Conservation (phyloP, 2,329 filamentous ascomycete species). For the Orbilia brochopaga region DNA sequence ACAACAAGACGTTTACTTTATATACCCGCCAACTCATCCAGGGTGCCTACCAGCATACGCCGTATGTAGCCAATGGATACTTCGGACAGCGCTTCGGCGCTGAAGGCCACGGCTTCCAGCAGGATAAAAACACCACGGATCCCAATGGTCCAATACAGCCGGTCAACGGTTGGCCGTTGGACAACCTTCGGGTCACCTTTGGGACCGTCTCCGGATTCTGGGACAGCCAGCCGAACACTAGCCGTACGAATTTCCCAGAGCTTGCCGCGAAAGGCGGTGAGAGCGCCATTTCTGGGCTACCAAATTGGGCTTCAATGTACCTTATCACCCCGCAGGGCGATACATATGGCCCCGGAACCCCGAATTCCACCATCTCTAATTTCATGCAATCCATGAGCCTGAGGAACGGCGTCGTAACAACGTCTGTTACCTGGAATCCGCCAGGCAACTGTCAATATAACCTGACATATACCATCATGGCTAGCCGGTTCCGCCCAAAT, state of each 20-base stretch:
- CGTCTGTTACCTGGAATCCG: conserved; percentile 72
- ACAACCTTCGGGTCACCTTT: conserved; percentile 68
- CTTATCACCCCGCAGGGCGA: conserved; percentile 53
- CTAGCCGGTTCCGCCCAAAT: conserved; percentile 54
- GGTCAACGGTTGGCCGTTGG: conserved; percentile 72
- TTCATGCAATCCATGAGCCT: conserved; percentile 70
- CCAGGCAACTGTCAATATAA: conserved; percentile 62
- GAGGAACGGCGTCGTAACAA: conserved; percentile 68
- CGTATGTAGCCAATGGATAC: conserved; percentile 69
- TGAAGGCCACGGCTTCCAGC: conserved; percentile 62
- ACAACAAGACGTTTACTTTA: conserved; percentile 62
- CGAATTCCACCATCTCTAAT: conserved; percentile 65
- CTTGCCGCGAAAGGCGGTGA: conserved; percentile 73
- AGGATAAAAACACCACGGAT: conserved; percentile 50
- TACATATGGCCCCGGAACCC: conserved; percentile 68
- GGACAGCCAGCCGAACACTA: conserved; percentile 66
- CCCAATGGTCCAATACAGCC: conserved; percentile 50
- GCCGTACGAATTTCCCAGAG: conserved; percentile 71
- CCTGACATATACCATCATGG: conserved; percentile 65
- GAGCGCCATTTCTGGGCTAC: conserved; percentile 73
- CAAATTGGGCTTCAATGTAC: conserved; percentile 65
- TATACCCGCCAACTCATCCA: conserved; percentile 60
- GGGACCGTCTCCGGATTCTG: conserved; percentile 73
- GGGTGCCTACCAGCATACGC: conserved; percentile 62
- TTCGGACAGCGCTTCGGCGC: conserved; percentile 69